Base-by-base conservation (phyloP, 2,329 filamentous ascomycete genomes). In the Fusarium concolor region DNA sequence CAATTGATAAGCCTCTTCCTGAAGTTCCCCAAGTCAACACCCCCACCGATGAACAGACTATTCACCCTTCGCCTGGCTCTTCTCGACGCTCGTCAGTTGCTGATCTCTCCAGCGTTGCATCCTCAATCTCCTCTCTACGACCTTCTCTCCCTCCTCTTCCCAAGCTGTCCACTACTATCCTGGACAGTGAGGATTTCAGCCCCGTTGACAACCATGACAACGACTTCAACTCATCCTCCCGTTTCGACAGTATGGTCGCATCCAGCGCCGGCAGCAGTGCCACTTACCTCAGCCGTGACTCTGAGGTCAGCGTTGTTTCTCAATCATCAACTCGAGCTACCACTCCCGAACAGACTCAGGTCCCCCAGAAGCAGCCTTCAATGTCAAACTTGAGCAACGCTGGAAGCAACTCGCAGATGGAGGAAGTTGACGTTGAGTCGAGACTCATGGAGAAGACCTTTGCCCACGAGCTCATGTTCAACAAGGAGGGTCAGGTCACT, bases 401-500 rank as follows among this genome's bases (percentile, higher is more conserved):
- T 4, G 89, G 84, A 63, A 91, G 90, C 75, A 87, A 87, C 1
- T 85, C 87, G 2, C 82, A 88, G n/a, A 88, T 85, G 6, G 93
- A 96, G 56, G 93, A 95, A 59, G 84, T 86, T 35, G 94, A 97
- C 47, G 88, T 90, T 1, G 95, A 97, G 76, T 90, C 88, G 6
- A 91, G 90, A 73, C 83, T 97, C n/a, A 83, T 97, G n/a, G 92
- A 94, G 76, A 96, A 92, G 80, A 97, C 94, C 0, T 97, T 88
- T 74, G 93, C 93, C 0, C 92, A 97, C 74, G 95, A 99, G 76
- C 85, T 99, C 46, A 89, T 97, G 74, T 91, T 92, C 77, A 97
- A 96, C 81, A 96, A 96, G 78, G 95, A 98, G 71, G 94, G 95
- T 2, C 92, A 97, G 65, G 90, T 99, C n/a, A 92, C 92, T 41